Percentiles rank a stretch among this genome's conserved stretches.
Evolutionary conservation across 129 eudicot species (phyloP).

Genomic region (Kitagawia praeruptora): DNA sequence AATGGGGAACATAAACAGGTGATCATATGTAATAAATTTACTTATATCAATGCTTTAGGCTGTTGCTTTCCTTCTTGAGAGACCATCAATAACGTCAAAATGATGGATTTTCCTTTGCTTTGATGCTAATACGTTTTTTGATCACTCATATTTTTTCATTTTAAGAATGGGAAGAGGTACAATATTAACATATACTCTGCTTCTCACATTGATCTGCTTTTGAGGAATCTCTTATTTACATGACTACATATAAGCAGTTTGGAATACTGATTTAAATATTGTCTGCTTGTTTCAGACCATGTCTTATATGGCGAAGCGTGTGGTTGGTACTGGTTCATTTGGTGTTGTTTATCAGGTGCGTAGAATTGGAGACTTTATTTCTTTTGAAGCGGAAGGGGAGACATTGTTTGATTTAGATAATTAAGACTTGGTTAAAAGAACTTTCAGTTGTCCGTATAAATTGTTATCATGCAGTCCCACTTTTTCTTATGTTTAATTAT

Average conservation of each 20-base stretch:
- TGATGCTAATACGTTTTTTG: too few relatives aligned
- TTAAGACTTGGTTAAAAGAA: constrained; percentile 3
- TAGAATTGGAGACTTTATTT: background rate
- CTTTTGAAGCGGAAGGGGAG: background rate
- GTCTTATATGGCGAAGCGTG: too few relatives aligned
- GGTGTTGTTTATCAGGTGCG: constrained; percentile 94
- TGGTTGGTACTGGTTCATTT: constrained; percentile 95
- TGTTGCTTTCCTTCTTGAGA: background rate
- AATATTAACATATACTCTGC: too few relatives aligned
- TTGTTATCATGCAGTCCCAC: background rate
- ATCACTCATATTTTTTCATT: too few relatives aligned
- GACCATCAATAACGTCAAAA: too few relatives aligned
- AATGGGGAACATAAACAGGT: constrained; percentile 95
- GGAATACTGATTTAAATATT: too few relatives aligned
- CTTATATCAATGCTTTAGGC: background rate
- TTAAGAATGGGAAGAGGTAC: too few relatives aligned
- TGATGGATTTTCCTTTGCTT: too few relatives aligned
- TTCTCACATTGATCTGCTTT: too few relatives aligned
- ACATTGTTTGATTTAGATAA: background rate
- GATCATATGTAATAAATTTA: constrained; percentile 5
- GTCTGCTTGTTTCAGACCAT: too few relatives aligned
- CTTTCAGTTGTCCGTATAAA: background rate
- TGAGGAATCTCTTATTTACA: too few relatives aligned
- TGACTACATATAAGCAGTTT: too few relatives aligned
- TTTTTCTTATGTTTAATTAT: background rate